phyloP scores from a whole-genome alignment of 1,284 basidiomycete species.

The Malassezia psittaci region DNA sequence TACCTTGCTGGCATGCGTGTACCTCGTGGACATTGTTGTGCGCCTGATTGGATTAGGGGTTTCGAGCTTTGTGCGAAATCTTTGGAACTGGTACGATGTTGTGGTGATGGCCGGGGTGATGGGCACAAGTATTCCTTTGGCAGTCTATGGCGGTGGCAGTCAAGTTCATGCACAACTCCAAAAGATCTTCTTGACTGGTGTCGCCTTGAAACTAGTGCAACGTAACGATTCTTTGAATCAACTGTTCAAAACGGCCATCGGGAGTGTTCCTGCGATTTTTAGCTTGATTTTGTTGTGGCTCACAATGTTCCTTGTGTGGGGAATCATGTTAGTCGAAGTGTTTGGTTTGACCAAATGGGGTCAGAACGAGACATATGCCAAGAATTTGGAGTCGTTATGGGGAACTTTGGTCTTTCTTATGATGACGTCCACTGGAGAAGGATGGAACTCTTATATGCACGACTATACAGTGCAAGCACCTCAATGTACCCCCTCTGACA shows the following conservation, averaged over 20 bases:
- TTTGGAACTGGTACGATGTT: slow-evolving; percentile 77
- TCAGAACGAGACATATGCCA: slow-evolving; percentile 58
- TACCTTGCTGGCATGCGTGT: slow-evolving; percentile 63
- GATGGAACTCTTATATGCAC: slow-evolving; percentile 47
- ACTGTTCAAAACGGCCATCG: slow-evolving; percentile 86
- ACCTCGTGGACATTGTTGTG: slow-evolving; percentile 67
- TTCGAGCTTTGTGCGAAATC: slow-evolving; percentile 70
- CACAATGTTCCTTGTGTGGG: slow-evolving; percentile 82
- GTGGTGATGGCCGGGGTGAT: slow-evolving; percentile 72
- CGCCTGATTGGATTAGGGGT: slow-evolving; percentile 76
- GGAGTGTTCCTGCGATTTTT: slow-evolving; percentile 75
- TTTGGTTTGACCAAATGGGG: slow-evolving; percentile 87
- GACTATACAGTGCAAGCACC: slow-evolving; percentile 58
- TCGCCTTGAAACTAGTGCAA: slow-evolving; percentile 89
- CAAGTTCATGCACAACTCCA: slow-evolving; percentile 59
- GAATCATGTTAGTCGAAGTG: slow-evolving; percentile 78
- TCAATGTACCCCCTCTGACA: slow-evolving; percentile 61
- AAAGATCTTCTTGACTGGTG: slow-evolving; percentile 85
- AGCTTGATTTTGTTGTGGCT: slow-evolving; percentile 82
- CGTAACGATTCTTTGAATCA: slow-evolving; percentile 80
- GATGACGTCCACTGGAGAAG: slow-evolving; percentile 53
- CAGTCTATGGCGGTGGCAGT: slow-evolving; percentile 17
- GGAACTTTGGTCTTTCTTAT: slow-evolving; percentile 72
- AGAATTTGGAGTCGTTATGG: slow-evolving; percentile 74
- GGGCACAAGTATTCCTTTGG: slow-evolving; percentile 63